A percentile compares a stretch with the other conserved stretches of the same genome.
These are phyloP conservation scores for Antitrichia curtipendula DNA, from an alignment of 225 moss, liverwort and hornwort genomes.

Conservation along the genomic window DNA sequence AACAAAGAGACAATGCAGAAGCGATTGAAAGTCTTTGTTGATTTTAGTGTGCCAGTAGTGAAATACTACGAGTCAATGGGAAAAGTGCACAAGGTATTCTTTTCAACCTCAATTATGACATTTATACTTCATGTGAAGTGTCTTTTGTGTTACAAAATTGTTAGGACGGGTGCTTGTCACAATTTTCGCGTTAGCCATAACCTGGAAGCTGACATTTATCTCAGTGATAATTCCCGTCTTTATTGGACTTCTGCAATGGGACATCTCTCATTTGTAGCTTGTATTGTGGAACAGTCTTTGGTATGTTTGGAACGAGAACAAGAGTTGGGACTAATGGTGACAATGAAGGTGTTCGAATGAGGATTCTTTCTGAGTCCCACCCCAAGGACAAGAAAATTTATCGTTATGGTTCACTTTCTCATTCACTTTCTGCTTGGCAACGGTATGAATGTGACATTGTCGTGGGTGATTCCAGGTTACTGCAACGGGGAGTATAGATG, in stretches of 20 bases:
- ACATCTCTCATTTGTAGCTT: not conserved
- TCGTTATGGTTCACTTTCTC: not conserved
- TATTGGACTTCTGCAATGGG: not conserved
- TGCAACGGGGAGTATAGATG: conserved; percentile 71
- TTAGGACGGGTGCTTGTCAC: not conserved
- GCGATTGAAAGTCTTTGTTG: conserved; percentile 79
- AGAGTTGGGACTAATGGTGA: not conserved
- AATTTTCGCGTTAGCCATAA: not conserved
- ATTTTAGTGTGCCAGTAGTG: conserved; percentile 88
- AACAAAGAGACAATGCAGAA: conserved; percentile 94
- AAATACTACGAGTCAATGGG: conserved; percentile 84
- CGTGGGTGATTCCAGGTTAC: conserved; percentile 39
- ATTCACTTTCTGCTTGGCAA: not conserved
- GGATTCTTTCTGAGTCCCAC: not conserved
- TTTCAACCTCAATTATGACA: not conserved
- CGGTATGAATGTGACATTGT: not conserved
- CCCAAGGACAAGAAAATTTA: not conserved
- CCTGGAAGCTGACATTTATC: not conserved
- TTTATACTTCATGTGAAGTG: not conserved
- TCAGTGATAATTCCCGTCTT: not conserved
- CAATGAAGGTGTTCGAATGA: not conserved
- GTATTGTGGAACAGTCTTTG: not conserved
- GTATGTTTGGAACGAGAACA: not conserved
- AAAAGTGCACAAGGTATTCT: conserved; percentile 71
- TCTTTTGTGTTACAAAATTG: not conserved